These are phyloP conservation scores for Solanum sitiens DNA, from an alignment of 257 asterid species.

Conservation along the genomic window DNA sequence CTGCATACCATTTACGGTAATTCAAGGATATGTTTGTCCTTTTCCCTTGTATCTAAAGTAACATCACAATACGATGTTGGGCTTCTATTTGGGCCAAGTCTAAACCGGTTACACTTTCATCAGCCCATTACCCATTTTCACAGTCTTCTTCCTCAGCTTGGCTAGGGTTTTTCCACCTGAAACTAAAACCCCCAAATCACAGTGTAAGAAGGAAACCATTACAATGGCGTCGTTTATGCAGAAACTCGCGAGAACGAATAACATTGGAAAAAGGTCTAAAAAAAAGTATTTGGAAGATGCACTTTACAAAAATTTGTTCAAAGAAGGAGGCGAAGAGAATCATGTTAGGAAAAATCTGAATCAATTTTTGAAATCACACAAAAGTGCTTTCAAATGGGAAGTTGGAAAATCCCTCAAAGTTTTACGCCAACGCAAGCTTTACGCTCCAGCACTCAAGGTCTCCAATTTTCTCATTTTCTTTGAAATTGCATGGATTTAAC, in stretches of 20 bases:
- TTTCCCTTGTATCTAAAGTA: not conserved
- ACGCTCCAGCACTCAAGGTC: conserved; percentile 79
- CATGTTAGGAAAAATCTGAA: conserved; percentile 47
- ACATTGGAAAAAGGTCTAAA: conserved; percentile 44
- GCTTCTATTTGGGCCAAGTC: not conserved
- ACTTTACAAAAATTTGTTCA: conserved; percentile 69
- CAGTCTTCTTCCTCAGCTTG: not conserved
- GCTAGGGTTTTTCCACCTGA: not conserved
- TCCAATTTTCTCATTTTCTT: not conserved
- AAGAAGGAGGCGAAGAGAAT: conserved; percentile 61
- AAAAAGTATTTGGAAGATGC: conserved; percentile 74
- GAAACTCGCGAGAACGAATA: conserved; percentile 48
- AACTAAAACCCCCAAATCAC: not conserved
- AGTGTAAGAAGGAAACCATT: not conserved
- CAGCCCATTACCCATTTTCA: not conserved
- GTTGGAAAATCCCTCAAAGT: conserved; percentile 63
- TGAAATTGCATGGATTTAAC: not conserved
- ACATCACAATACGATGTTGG: not conserved
- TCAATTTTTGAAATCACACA: conserved; percentile 51
- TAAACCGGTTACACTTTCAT: not conserved
- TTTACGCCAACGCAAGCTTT: conserved; percentile 64
- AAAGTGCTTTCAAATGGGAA: conserved; percentile 90
- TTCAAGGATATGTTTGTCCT: too few species aligned
- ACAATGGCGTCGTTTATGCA: conserved; percentile 76
- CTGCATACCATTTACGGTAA: too few species aligned